phyloP scores from a whole-genome alignment of 306 rosid genomes.

The Prunus padus region DNA sequence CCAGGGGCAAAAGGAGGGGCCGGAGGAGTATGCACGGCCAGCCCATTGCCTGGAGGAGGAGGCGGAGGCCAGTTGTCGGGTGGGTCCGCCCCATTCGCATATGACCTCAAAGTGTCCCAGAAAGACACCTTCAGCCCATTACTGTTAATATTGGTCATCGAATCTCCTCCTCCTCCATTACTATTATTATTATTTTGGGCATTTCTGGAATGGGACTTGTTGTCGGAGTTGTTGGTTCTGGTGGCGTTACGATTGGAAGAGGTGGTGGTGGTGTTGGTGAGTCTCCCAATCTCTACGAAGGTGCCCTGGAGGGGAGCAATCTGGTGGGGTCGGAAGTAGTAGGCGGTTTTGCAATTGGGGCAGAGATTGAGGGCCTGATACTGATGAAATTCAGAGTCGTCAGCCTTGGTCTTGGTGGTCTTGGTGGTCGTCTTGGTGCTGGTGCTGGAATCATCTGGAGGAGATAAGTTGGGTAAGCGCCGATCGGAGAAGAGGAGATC shows the following conservation, averaged over 20 bases:
- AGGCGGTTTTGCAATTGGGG: constrained; percentile 86
- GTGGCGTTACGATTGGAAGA: constrained; percentile 21
- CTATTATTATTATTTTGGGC: constrained; percentile 24
- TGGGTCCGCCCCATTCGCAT: constrained; percentile 54
- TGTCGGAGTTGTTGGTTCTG: constrained; percentile 33
- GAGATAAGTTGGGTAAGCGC: constrained; percentile 44
- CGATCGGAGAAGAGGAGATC: constrained; percentile 63
- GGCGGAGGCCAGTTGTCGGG: constrained; percentile 73
- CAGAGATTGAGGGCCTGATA: constrained; percentile 77
- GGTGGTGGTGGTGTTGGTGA: constrained; percentile 22
- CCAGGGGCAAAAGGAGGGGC: constrained; percentile 91
- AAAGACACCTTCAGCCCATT: constrained; percentile 50
- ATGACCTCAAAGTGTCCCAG: constrained; percentile 57
- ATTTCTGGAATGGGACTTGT: constrained; percentile 31
- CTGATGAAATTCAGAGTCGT: not conserved
- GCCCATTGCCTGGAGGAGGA: constrained; percentile 51
- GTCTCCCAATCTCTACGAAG: constrained; percentile 83
- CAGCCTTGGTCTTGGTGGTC: not conserved
- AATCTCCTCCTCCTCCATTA: constrained; percentile 11
- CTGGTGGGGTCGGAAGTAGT: constrained; percentile 65
- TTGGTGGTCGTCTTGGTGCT: not conserved
- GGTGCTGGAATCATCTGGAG: not conserved
- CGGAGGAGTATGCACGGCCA: constrained; percentile 89
- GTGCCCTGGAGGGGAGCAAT: constrained; percentile 78
- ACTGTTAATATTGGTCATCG: constrained; percentile 21